These are phyloP conservation scores for Penicillium glabrum DNA, from an alignment of 2,329 filamentous ascomycete species.

Conservation along the genomic window DNA sequence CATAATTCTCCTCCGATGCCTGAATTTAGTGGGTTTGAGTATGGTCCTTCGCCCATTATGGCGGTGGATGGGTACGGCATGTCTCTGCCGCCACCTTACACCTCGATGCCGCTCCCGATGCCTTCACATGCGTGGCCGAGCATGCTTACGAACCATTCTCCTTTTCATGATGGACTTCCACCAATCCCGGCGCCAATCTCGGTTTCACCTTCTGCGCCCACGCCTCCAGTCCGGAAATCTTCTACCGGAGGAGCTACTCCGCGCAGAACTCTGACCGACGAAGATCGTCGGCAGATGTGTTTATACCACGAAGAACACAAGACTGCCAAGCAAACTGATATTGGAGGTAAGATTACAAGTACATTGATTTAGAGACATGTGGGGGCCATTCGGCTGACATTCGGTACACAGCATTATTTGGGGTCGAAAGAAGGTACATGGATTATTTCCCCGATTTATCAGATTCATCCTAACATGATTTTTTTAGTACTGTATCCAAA, in stretches of 20 bases:
- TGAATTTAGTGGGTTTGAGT: conserved; percentile 66
- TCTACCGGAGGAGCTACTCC: conserved; percentile 59
- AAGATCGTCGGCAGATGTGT: conserved; percentile 90
- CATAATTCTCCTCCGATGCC: conserved; percentile 70
- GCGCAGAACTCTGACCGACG: conserved; percentile 84
- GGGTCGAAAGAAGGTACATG: conserved; percentile 89
- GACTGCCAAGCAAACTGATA: conserved; percentile 90
- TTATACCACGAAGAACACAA: conserved; percentile 89
- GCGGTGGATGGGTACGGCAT: conserved; percentile 58
- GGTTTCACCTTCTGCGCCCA: conserved; percentile 53
- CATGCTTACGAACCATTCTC: conserved; percentile 71
- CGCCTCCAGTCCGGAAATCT: conserved; percentile 35
- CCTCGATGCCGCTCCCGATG: conserved; percentile 68
- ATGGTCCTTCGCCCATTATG: conserved; percentile 62
- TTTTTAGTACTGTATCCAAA: conserved; percentile 90
- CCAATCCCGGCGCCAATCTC: conserved; percentile 53
- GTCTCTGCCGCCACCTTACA: conserved; percentile 58
- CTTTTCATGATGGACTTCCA: conserved; percentile 63
- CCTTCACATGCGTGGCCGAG: conserved; percentile 73
- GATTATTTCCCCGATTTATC: background rate
- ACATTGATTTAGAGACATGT: background rate
- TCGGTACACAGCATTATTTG: conserved; percentile 71
- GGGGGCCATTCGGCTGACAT: conserved; percentile 18
- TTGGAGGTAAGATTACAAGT: conserved; percentile 65
- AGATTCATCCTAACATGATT: conserved; percentile 6